Evolutionary conservation across 2,329 filamentous ascomycete species (phyloP).

Genomic region (Talaromyces sp.): DNA sequence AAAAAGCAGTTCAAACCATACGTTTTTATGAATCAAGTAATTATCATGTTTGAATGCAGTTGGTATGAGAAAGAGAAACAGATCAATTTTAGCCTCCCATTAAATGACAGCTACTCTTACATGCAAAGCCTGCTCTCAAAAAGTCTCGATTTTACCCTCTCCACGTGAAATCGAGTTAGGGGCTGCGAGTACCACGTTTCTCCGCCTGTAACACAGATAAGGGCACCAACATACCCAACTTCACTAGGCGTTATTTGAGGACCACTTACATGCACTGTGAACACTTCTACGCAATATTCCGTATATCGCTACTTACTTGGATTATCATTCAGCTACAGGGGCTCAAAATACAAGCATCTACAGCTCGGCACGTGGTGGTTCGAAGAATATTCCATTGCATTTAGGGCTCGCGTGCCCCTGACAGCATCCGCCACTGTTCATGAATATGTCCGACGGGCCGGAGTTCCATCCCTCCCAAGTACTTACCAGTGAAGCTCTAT

Average conservation of each 20-base stretch:
- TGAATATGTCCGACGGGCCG: conserved; percentile 8
- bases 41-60: not conserved
- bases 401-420: not conserved
- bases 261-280: not conserved
- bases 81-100: not conserved
- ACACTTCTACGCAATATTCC: not conserved
- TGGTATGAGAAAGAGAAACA: not conserved
- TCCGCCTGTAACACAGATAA: not conserved
- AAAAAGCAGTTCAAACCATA: not conserved
- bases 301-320: not conserved
- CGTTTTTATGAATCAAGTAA: not conserved
- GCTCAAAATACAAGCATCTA: not conserved
- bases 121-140: not conserved
- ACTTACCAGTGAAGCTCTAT: not conserved
- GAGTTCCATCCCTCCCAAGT: not conserved
- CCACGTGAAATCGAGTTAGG: not conserved
- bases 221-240: not conserved
- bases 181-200: not conserved
- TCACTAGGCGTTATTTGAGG: not conserved
- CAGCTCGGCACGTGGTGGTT: not conserved
- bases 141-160: not conserved
- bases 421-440: not conserved
- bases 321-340: not conserved
- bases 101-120: not conserved
- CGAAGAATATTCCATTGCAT: not conserved